phyloP scores from a whole-genome alignment of 352 stramenopile species.

The Pythium phragmiticola region DNA sequence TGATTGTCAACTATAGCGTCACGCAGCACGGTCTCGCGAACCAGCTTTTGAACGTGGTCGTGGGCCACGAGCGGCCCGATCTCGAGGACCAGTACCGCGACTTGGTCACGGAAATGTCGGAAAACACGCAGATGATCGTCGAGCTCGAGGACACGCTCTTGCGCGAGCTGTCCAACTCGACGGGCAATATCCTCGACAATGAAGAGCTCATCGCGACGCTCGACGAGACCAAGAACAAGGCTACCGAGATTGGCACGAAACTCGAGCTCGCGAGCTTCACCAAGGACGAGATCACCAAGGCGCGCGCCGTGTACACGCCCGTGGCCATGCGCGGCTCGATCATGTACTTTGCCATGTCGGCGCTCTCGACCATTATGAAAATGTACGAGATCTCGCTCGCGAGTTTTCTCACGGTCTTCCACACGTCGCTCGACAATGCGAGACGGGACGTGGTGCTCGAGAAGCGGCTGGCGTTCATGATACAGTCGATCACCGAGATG shows the following conservation, averaged over 20 bases:
- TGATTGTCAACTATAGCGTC: constrained; percentile 96
- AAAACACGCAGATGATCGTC: constrained; percentile 92
- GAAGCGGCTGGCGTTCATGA: constrained; percentile 88
- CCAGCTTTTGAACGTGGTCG: constrained; percentile 93
- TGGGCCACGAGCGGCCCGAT: constrained; percentile 91
- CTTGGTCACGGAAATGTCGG: constrained; percentile 92
- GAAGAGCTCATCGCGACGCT: constrained; percentile 93
- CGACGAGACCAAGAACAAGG: constrained; percentile 95
- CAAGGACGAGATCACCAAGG: constrained; percentile 93
- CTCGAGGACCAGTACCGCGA: constrained; percentile 93
- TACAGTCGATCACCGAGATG: constrained; percentile 89
- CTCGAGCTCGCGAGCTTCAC: constrained; percentile 92
- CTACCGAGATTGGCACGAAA: constrained; percentile 92
- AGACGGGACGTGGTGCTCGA: constrained; percentile 91
- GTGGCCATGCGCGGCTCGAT: constrained; percentile 91
- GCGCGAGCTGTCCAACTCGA: constrained; percentile 86
- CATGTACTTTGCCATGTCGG: constrained; percentile 94
- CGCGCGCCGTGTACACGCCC: constrained; percentile 88
- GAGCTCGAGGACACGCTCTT: constrained; percentile 92
- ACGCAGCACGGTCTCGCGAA: constrained; percentile 91
- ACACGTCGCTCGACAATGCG: constrained; percentile 87
- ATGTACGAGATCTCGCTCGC: constrained; percentile 96
- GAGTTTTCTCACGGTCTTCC: constrained; percentile 91
- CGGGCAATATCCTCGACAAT: constrained; percentile 95
- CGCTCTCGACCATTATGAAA: constrained; percentile 91